A percentile compares a stretch with the other conserved stretches of the same genome.
These are phyloP conservation scores for Colletotrichum endophyticum DNA, from an alignment of 2,329 filamentous ascomycete species.

Conservation along the genomic window DNA sequence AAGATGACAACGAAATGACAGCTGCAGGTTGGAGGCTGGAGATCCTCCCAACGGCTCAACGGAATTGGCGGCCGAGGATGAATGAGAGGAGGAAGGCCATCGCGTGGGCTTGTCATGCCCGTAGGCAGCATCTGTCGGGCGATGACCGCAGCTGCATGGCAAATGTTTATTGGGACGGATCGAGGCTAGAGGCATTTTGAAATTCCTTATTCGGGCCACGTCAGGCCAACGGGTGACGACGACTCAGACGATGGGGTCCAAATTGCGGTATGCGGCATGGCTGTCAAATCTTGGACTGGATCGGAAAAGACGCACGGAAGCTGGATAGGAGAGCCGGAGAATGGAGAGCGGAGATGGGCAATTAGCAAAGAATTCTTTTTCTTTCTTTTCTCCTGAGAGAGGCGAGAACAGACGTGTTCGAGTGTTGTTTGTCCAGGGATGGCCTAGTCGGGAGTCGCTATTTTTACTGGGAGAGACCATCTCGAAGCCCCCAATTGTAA, in stretches of 20 bases:
- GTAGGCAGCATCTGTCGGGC: not conserved
- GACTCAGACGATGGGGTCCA: not conserved
- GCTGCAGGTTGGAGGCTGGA: not conserved
- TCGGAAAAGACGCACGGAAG: not conserved
- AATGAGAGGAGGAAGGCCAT: not conserved
- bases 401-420: not conserved
- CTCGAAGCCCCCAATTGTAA: not conserved
- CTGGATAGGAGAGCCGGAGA: not conserved
- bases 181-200: not conserved
- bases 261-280: not conserved
- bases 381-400: not conserved
- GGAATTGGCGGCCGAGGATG: not conserved
- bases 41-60: not conserved
- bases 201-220: not conserved
- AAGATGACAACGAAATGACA: not conserved
- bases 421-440: not conserved
- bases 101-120: not conserved
- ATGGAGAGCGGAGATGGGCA: not conserved
- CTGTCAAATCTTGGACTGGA: not conserved
- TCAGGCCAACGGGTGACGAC: not conserved
- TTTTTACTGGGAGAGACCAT: not conserved
- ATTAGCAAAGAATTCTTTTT: not conserved
- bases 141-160: not conserved
- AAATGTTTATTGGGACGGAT: not conserved
- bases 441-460: not conserved